Conservation (phyloP, 495 filamentous ascomycete species). For the Astrocystis sublimbata region DNA sequence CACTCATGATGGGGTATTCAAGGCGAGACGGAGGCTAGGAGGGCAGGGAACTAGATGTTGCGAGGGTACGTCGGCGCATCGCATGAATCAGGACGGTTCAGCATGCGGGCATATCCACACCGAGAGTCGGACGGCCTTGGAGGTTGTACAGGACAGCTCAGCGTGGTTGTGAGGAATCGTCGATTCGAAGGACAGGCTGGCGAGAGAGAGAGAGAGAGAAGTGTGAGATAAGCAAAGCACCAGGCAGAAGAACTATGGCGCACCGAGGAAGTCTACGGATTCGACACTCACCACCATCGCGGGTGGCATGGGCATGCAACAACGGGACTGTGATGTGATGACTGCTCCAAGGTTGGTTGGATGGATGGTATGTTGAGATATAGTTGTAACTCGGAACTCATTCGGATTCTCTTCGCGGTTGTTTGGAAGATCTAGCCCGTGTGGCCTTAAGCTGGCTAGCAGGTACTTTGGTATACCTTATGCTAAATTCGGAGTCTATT, state of each 20-base stretch:
- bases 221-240: not conserved
- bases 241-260: not conserved
- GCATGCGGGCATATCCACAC: not conserved
- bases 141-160: conserved; percentile 15
- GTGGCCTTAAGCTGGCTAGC: not conserved
- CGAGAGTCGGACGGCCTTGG: not conserved
- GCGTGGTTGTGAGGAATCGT: not conserved
- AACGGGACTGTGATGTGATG: not conserved
- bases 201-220: not conserved
- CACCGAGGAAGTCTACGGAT: not conserved
- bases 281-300: not conserved
- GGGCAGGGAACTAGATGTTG: not conserved
- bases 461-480: not conserved
- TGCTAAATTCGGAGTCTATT: not conserved
- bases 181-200: not conserved
- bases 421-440: not conserved
- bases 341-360: not conserved
- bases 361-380: no score
- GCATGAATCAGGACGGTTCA: conserved; percentile 12
- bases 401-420: not conserved
- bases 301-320: not conserved
- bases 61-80: conserved; percentile 31
- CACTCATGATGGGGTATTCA: conserved; percentile 33
- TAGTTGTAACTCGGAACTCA: no score
- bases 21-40: conserved; percentile 9